Evolutionary conservation across 345 rosid species (phyloP).

Genomic region (Brassica cretica): DNA sequence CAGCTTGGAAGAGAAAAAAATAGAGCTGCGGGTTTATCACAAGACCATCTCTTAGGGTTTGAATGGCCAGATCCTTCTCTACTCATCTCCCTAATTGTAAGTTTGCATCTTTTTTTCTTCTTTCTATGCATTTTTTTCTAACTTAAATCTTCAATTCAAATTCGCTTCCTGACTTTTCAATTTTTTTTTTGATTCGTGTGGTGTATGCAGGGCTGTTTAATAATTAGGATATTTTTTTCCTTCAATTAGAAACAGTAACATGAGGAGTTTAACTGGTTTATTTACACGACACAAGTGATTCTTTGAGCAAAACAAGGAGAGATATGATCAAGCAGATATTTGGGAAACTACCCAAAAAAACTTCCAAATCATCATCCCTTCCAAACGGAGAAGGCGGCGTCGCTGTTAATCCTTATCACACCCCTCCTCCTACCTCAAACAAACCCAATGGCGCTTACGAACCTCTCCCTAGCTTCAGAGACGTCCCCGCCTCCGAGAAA

Average conservation of each 20-base stretch:
- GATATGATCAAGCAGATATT: slow-evolving; percentile 80
- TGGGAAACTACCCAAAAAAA: slow-evolving; percentile 68
- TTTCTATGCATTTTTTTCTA: not conserved
- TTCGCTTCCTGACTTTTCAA: not conserved
- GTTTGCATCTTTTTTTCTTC: not conserved
- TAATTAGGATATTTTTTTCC: slow-evolving; percentile 11
- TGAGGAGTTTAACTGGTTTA: slow-evolving; percentile 7
- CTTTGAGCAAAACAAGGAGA: slow-evolving; percentile 11
- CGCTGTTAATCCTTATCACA: slow-evolving; percentile 28
- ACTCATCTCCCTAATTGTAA: slow-evolving; percentile 25
- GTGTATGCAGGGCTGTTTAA: slow-evolving; percentile 33
- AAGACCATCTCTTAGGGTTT: slow-evolving; percentile 19
- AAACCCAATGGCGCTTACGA: slow-evolving; percentile 51
- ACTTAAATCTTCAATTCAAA: not conserved
- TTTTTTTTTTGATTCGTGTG: not conserved
- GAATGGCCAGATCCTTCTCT: slow-evolving; percentile 17
- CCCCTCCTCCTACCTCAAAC: slow-evolving; percentile 47
- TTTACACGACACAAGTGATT: not conserved
- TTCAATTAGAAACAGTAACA: not conserved
- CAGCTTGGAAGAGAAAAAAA: slow-evolving; percentile 25
- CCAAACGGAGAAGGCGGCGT: slow-evolving; percentile 41
- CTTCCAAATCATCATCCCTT: slow-evolving; percentile 58
- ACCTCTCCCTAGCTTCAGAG: slow-evolving; percentile 66
- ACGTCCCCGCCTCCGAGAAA: slow-evolving; percentile 65
- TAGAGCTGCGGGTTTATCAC: slow-evolving; percentile 20